Base-by-base conservation (phyloP, 2,329 filamentous ascomycete species). In the Aspergillus phoenicis region DNA sequence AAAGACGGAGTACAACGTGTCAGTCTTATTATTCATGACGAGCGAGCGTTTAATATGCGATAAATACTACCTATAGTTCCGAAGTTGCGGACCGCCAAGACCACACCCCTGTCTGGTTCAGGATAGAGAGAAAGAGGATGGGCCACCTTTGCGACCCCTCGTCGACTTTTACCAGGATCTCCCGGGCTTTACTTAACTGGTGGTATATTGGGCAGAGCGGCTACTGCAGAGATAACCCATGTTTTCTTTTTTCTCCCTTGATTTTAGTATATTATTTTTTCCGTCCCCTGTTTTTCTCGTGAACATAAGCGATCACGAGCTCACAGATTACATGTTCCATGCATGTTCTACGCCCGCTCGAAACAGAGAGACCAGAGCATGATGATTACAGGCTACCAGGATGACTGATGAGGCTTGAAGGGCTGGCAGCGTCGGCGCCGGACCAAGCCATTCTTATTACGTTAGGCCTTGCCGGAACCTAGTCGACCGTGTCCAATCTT, bases 271-370 rank as follows among this genome's bases (percentile, higher is more conserved):
- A 22, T 51, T 49, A 22, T 3, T 2, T 38, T 30, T 49, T 43
- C 43, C 4, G 24, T 30, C 20, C n/a, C 28, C 8, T 52, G 13
- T 43, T 17, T 39, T 39, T 15, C 28, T 52, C 51, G 22, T 56
- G 10, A 11, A 45, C 28, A 6, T 36, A 36, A 11, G 33, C 33
- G 33, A 36, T 36, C 33, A 36, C 11, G 26, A n/a, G 39, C 24
- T 43, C 52, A 20, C 24, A 36, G 52, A 64, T 68, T 66, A 68
- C 64, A 70, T 70, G 66, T 75, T 75, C 74, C 68, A 75, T 75
- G 73, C 74, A 75, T 73, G 54, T 76, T 76, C 73, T 75, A 68
- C 72, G 72, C 64, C 67, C 63, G 69, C 69, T 75, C 71, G 69
- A 68, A 36, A 36, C 33, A 36, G 33, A 59, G 54, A 55, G 47